Evolutionary conservation across 805 yeast genomes (phyloP).

Genomic region (Nakazawaea ambrosiae): DNA sequence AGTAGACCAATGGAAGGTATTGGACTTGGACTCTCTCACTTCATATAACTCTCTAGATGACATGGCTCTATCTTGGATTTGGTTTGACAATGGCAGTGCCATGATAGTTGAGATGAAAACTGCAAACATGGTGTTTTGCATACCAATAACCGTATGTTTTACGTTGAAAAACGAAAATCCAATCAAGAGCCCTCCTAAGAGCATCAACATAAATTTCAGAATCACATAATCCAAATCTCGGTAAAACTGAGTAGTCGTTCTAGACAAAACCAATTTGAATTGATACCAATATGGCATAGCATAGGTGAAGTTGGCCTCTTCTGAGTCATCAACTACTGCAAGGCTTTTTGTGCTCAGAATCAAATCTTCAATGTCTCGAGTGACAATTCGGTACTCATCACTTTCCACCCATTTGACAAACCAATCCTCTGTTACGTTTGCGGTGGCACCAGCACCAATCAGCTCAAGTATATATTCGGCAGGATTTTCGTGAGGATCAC

Average conservation of each 20-base stretch:
- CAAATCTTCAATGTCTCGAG: conserved; percentile 23
- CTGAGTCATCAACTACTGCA: conserved; percentile 12
- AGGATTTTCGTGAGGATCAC: conserved; percentile 32
- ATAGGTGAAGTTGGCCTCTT: conserved; percentile 16
- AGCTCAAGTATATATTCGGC: conserved; percentile 39
- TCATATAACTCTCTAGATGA: conserved; percentile 50
- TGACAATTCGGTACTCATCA: conserved; percentile 19
- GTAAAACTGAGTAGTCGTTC: conserved; percentile 42
- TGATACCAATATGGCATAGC: conserved; percentile 40
- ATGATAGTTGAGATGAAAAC: conserved; percentile 47
- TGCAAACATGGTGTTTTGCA: conserved; percentile 56
- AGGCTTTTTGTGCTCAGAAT: conserved; percentile 13
- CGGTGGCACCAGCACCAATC: conserved; percentile 40
- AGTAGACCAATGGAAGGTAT: conserved; percentile 58
- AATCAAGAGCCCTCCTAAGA: conserved; percentile 51
- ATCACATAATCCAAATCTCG: conserved; percentile 57
- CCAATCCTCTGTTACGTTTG: conserved; percentile 29
- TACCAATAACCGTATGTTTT: conserved; percentile 37
- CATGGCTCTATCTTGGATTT: conserved; percentile 49
- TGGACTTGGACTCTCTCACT: conserved; percentile 56
- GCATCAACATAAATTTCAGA: conserved; percentile 43
- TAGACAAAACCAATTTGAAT: conserved; percentile 29
- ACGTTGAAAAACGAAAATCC: conserved; percentile 69
- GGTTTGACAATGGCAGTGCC: conserved; percentile 52
- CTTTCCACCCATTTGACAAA: conserved; percentile 22